Evolutionary conservation across 1,284 basidiomycete species (phyloP).

Genomic region (Pseudomicrostroma phylloplanum): DNA sequence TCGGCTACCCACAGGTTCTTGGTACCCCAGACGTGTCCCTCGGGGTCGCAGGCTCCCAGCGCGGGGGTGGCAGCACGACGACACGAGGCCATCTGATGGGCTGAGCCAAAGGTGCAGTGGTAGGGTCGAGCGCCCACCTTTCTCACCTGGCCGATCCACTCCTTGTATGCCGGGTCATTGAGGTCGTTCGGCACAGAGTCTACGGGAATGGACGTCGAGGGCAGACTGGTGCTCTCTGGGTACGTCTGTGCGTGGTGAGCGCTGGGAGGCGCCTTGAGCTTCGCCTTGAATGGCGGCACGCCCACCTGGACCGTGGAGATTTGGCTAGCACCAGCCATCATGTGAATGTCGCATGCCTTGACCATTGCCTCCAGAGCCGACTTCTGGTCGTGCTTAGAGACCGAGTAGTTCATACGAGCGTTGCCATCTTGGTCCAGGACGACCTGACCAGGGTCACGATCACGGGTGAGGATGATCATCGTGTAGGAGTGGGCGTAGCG

Average conservation of each 20-base stretch:
- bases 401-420: constrained; percentile 51
- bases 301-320: constrained; percentile 51
- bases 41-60: constrained; percentile 50
- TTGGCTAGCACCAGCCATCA: constrained; percentile 52
- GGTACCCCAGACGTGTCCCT: constrained; percentile 53
- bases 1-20: constrained; percentile 54
- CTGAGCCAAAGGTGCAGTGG: constrained; percentile 31
- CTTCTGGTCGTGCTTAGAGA: constrained; percentile 50
- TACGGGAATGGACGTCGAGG: constrained; percentile 32
- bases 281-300: constrained; percentile 32
- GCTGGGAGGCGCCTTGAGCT: constrained; percentile 1
- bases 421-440: constrained; percentile 50
- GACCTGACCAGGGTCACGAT: constrained; percentile 50
- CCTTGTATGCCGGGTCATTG: constrained; percentile 34
- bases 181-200: constrained; percentile 33
- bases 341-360: constrained; percentile 51
- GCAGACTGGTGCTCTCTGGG: constrained; percentile 38
- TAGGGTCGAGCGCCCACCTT: constrained; percentile 30
- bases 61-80: constrained; percentile 51
- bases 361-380: constrained; percentile 51
- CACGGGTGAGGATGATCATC: constrained; percentile 46
- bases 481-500: constrained; percentile 46
- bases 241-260: constrained; percentile 15
- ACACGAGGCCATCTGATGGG: constrained; percentile 53
- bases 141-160: constrained; percentile 43